phyloP scores from a whole-genome alignment of 2,329 filamentous ascomycete species.

The Alternaria angustiovoidea region DNA sequence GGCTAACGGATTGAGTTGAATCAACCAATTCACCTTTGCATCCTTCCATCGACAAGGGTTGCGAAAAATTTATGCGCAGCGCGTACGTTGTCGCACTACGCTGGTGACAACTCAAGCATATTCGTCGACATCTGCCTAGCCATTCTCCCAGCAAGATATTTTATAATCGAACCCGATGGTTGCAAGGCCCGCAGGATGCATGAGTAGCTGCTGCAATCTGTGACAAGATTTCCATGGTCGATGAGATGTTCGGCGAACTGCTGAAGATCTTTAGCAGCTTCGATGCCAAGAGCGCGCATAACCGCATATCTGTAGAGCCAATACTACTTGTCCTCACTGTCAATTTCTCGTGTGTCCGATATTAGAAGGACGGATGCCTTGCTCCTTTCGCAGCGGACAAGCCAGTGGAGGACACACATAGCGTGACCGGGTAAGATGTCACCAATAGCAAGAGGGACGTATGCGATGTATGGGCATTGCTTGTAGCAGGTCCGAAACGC shows the following conservation, averaged over 20 bases:
- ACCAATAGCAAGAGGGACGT: conserved; percentile 1
- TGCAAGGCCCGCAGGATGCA: not conserved
- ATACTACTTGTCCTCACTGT: conserved; percentile 13
- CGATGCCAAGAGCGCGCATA: conserved; percentile 14
- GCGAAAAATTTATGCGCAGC: not conserved
- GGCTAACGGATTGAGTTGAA: not conserved
- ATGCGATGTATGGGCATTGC: not conserved
- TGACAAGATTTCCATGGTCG: not conserved
- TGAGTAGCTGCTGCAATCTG: not conserved
- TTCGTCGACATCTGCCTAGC: not conserved
- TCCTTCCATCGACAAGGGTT: not conserved
- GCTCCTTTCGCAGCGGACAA: not conserved
- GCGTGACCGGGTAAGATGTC: conserved; percentile 11
- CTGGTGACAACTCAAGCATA: not conserved
- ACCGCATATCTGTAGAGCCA: conserved; percentile 17
- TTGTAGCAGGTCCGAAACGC: not conserved
- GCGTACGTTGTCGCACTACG: not conserved
- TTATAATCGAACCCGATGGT: not conserved
- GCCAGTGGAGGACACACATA: conserved; percentile 20
- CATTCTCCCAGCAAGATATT: not conserved
- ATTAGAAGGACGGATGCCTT: conserved; percentile 8
- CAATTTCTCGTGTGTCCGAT: conserved; percentile 2
- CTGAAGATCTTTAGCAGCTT: conserved; percentile 7
- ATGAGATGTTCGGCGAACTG: conserved; percentile 7
- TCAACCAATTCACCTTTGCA: not conserved